phyloP scores from a whole-genome alignment of 495 filamentous ascomycete genomes.

The Aspergillus haitiensis region DNA sequence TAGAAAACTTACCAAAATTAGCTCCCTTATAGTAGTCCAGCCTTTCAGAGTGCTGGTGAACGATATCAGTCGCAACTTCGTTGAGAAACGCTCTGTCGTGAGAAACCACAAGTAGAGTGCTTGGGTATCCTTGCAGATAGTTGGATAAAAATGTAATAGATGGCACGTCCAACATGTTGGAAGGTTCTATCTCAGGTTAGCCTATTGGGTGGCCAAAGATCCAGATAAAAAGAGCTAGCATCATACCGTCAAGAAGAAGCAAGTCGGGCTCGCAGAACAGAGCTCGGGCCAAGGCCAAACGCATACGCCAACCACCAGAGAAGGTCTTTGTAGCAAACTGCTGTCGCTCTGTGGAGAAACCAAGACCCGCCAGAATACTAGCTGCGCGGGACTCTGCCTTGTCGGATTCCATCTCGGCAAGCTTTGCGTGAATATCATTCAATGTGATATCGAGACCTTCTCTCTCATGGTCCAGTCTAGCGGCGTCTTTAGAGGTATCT shows the following conservation, averaged over 20 bases:
- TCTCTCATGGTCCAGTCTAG: slow-evolving; percentile 76
- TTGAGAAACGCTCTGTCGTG: slow-evolving; percentile 99
- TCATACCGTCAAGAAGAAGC: slow-evolving; percentile 78
- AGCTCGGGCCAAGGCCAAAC: slow-evolving; percentile 88
- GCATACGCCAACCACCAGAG: slow-evolving; percentile 99
- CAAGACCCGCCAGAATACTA: slow-evolving; percentile 93
- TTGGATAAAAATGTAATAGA: slow-evolving; percentile 99
- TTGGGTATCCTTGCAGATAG: slow-evolving; percentile 92
- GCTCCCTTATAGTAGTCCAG: slow-evolving; percentile 98
- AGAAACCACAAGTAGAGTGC: slow-evolving; percentile 93
- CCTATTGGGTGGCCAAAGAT: background rate
- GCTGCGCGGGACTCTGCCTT: slow-evolving; percentile 95
- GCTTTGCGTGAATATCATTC: slow-evolving; percentile 85
- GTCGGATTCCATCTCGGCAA: slow-evolving; percentile 98
- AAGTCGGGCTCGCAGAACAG: slow-evolving; percentile 98
- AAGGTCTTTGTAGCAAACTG: slow-evolving; percentile 95
- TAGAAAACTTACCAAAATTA: slow-evolving; percentile 66
- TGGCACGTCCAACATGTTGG: slow-evolving; percentile 99
- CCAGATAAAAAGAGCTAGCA: background rate
- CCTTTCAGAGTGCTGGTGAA: slow-evolving; percentile 95
- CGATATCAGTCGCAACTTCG: slow-evolving; percentile 99
- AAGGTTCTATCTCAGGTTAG: slow-evolving; percentile 68
- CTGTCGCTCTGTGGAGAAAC: slow-evolving; percentile 92
- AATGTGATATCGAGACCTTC: slow-evolving; percentile 88
- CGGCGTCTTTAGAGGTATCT: slow-evolving; percentile 83